Evolutionary conservation across 768 basidiomycete genomes (phyloP), one percentile per base, ranked within the genome.

Genomic region (Cytidiella melzeri): DNA sequence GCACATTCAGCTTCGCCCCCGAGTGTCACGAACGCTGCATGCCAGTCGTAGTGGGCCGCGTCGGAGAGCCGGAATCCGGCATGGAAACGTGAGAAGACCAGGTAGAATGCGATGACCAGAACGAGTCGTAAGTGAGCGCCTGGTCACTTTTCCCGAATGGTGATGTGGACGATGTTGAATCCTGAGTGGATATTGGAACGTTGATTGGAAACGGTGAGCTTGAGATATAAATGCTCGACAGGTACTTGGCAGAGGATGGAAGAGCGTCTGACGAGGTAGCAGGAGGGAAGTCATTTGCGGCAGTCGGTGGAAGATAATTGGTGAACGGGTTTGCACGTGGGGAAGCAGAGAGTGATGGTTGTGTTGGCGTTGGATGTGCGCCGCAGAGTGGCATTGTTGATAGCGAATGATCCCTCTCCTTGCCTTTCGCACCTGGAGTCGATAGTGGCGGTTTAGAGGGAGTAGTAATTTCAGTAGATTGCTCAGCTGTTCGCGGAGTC

Each of bases 61-160:
- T n/a, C n/a, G n/a, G n/a, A n/a, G n/a, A n/a, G n/a, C n/a, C n/a
- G n/a, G n/a, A n/a, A n/a, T n/a, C n/a, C n/a, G n/a, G n/a, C n/a
- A n/a, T n/a, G n/a, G n/a, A n/a, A n/a, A n/a, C n/a, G n/a, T n/a
- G n/a, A n/a, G 30, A 34, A 7, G 47, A 43, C 42, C 46, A 53
- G 28, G 49, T 51, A 18, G 54, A 27, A 25, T 52, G 51, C 13
- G 46, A 43, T 18, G 54, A 55, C 54, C 54, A 55, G 39, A 55
- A 55, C n/a, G 54, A 55, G 42, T 55, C 54, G 43, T 52, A 55
- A 23, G 54, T 55, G 5, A 44, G 41, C n/a, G 45, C 24, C 41
- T 47, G 47, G 26, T 28, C 40, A n/a, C 15, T 7, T 11, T 7
- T 36, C 4, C 42, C 34, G 24, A 40, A 11, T 27, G 25, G 30